These are phyloP conservation scores for Ogataea hybrid DNA, from an alignment of 1,139 yeast species.

Conservation along the genomic window DNA sequence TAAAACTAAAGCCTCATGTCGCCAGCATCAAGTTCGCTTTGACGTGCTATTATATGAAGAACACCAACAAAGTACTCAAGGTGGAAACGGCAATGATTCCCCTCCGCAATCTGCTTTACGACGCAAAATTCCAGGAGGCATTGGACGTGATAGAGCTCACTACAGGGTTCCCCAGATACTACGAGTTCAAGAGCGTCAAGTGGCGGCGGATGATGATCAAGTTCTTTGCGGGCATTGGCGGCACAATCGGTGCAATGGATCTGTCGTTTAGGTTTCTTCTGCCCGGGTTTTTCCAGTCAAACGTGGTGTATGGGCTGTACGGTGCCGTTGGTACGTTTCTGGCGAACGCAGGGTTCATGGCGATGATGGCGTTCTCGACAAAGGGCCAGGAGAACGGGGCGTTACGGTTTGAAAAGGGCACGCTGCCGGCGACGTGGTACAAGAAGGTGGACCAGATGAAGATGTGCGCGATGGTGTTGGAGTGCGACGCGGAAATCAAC, in stretches of 20 bases:
- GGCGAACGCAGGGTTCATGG: constrained; percentile 58
- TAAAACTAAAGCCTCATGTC: constrained; percentile 15
- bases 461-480: constrained; percentile 64
- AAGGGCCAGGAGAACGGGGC: constrained; percentile 60
- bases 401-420: constrained; percentile 48
- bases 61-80: constrained; percentile 39
- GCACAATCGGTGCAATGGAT: constrained; percentile 34
- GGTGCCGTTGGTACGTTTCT: constrained; percentile 65
- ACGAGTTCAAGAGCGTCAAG: constrained; percentile 32
- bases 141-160: constrained; percentile 59
- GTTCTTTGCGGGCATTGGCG: constrained; percentile 37
- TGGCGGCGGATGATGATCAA: constrained; percentile 29
- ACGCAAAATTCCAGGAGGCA: constrained; percentile 59
- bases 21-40: constrained; percentile 21
- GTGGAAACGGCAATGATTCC: constrained; percentile 56
- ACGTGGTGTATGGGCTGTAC: constrained; percentile 49
- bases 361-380: constrained; percentile 51
- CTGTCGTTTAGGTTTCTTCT: constrained; percentile 37
- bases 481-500: constrained; percentile 56
- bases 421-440: constrained; percentile 64
- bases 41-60: constrained; percentile 34
- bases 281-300: constrained; percentile 28
- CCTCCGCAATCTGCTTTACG: constrained; percentile 54
- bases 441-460: constrained; percentile 66
- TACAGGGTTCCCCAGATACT: constrained; percentile 54